phyloP scores from a whole-genome alignment of 2,329 filamentous ascomycete species.

The Penicillium vulpinum region DNA sequence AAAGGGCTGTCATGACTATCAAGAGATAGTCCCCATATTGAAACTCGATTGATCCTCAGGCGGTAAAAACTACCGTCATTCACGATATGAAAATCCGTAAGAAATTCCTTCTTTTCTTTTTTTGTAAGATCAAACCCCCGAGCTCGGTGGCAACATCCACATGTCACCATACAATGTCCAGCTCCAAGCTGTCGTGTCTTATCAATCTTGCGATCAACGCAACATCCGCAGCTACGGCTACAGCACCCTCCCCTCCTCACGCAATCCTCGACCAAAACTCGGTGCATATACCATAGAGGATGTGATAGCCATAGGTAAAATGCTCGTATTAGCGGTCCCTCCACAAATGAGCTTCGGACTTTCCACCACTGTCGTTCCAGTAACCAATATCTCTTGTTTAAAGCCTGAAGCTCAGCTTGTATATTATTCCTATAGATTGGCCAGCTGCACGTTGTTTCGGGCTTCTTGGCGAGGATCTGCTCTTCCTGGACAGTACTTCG shows the following conservation, averaged over 20 bases:
- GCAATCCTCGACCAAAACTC: background rate
- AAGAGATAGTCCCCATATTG: background rate
- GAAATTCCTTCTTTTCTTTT: background rate
- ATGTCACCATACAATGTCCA: constrained; percentile 6
- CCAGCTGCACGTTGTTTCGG: background rate
- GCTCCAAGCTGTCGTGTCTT: background rate
- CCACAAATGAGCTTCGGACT: background rate
- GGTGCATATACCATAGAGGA: constrained; percentile 12
- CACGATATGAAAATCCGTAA: background rate
- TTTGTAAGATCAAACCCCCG: constrained; percentile 1
- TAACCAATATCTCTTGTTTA: background rate
- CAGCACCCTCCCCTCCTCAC: too few relatives aligned
- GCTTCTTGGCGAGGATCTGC: background rate
- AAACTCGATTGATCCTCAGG: background rate
- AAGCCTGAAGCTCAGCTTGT: background rate
- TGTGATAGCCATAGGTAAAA: constrained; percentile 13
- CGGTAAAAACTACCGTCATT: background rate
- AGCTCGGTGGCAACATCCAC: constrained; percentile 1
- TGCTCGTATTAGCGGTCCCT: background rate
- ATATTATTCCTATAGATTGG: background rate
- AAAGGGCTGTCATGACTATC: background rate
- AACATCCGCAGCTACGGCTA: too few relatives aligned
- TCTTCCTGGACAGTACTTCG: background rate
- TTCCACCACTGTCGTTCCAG: background rate
- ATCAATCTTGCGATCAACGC: background rate